A percentile compares a stretch with the other conserved stretches of the same genome.
phyloP scores from a whole-genome alignment of 73 alveolate species.

The Urostyla sp. region DNA sequence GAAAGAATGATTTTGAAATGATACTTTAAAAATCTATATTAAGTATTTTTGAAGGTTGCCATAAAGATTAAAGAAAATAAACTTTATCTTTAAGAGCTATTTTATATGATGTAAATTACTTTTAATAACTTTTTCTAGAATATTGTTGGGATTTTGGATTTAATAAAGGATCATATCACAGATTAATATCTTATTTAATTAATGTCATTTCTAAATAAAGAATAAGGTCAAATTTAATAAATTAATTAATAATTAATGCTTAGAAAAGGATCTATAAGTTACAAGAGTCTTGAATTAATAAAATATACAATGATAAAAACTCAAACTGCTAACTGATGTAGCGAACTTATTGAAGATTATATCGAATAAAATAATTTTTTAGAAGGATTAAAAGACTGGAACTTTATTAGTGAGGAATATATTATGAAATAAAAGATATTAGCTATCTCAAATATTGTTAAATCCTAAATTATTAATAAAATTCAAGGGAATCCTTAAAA shows the following conservation, averaged over 20 bases:
- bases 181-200: slow-evolving; percentile 11
- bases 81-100: slow-evolving; percentile 47
- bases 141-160: slow-evolving; percentile 31
- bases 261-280: too few relatives aligned
- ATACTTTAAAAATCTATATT: slow-evolving; percentile 7
- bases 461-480: slow-evolving; percentile 17
- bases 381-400: slow-evolving; percentile 12
- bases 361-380: slow-evolving; percentile 10
- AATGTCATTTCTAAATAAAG: slow-evolving; percentile 15
- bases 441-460: slow-evolving; percentile 44
- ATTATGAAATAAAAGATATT: slow-evolving; percentile 18
- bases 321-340: too few relatives aligned
- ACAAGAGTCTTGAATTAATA: too few relatives aligned
- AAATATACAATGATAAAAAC: too few relatives aligned
- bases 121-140: not conserved
- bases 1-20: slow-evolving; percentile 37
- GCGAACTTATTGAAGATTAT: slow-evolving; percentile 39
- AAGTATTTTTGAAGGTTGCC: slow-evolving; percentile 52
- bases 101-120: slow-evolving; percentile 22
- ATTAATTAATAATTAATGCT: too few relatives aligned
- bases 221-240: too few relatives aligned
- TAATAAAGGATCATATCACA: slow-evolving; percentile 19
- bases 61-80: slow-evolving; percentile 43
- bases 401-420: slow-evolving; percentile 29
- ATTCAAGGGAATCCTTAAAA: slow-evolving; percentile 40